A percentile compares a stretch with the other conserved stretches of the same genome.
These are phyloP conservation scores for Cladosporium sp. DNA, from an alignment of 2,329 filamentous ascomycete genomes.

Conservation along the genomic window DNA sequence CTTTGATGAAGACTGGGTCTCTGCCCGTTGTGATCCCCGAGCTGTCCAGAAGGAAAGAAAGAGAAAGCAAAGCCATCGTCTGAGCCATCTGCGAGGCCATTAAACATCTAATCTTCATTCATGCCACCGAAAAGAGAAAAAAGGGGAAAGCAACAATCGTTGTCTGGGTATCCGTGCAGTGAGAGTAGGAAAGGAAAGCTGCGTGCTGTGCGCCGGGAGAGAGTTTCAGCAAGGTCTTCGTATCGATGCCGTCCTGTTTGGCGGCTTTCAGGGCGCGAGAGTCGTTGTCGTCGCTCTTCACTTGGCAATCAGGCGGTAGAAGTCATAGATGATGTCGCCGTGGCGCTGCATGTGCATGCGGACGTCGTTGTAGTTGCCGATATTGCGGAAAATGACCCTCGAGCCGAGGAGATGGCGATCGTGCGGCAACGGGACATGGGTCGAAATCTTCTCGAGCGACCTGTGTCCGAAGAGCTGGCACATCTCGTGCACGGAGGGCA, in stretches of 20 bases:
- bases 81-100: not conserved
- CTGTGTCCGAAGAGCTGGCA: not conserved
- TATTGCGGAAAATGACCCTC: not conserved
- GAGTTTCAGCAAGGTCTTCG: not conserved
- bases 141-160: not conserved
- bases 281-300: not conserved
- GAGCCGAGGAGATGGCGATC: not conserved
- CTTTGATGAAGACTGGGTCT: not conserved
- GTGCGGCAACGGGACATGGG: not conserved
- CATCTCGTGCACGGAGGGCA: not conserved
- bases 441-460: not conserved
- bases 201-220: not conserved
- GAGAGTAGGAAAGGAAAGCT: not conserved
- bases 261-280: not conserved
- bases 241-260: not conserved
- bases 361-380: conserved; percentile 2
- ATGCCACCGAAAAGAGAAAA: not conserved
- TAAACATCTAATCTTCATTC: not conserved
- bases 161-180: not conserved
- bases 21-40: not conserved
- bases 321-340: not conserved
- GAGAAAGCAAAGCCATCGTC: not conserved
- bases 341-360: not conserved
- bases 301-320: not conserved
- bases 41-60: not conserved